Evolutionary conservation across 257 asterid genomes (phyloP).

Genomic region (Scutellaria minor): DNA sequence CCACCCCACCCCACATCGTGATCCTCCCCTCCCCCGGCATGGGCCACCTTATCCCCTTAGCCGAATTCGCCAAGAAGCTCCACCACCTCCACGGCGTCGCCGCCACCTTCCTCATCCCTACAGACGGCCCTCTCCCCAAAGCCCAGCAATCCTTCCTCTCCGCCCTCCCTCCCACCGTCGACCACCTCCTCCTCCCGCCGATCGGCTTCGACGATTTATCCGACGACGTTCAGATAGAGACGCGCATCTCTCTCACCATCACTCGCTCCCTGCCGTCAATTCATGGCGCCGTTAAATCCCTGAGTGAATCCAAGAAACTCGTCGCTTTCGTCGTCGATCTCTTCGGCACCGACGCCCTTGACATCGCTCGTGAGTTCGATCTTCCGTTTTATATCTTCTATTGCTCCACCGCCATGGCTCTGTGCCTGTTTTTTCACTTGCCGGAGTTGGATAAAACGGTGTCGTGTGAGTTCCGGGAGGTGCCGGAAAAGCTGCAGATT

Average conservation of each 20-base stretch:
- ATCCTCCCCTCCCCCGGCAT: constrained; percentile 78
- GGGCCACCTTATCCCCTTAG: constrained; percentile 83
- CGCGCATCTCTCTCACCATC: constrained; percentile 60
- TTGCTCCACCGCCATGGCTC: constrained; percentile 62
- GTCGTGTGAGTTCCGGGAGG: constrained; percentile 56
- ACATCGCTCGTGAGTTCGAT: constrained; percentile 51
- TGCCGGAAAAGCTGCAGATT: constrained; percentile 53
- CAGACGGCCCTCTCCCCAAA: constrained; percentile 54
- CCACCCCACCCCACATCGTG: constrained; percentile 48
- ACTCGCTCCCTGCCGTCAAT: constrained; percentile 63
- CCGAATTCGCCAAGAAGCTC: constrained; percentile 62
- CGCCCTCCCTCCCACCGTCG: constrained; percentile 53
- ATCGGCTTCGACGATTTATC: constrained; percentile 54
- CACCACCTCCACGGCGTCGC: constrained; percentile 54
- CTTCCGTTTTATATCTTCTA: constrained; percentile 56
- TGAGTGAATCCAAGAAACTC: constrained; percentile 26
- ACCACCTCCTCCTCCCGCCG: constrained; percentile 56
- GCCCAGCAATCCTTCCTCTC: constrained; percentile 55
- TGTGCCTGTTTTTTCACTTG: constrained; percentile 56
- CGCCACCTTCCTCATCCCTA: constrained; percentile 60
- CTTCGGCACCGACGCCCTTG: constrained; percentile 77
- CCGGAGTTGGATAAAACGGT: constrained; percentile 53
- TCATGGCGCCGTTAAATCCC: constrained; percentile 38
- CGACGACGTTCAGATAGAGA: constrained; percentile 51
- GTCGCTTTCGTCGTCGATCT: constrained; percentile 74